These are phyloP conservation scores for Phaffomyces thermotolerans DNA, from an alignment of 805 yeast species.

Conservation along the genomic window DNA sequence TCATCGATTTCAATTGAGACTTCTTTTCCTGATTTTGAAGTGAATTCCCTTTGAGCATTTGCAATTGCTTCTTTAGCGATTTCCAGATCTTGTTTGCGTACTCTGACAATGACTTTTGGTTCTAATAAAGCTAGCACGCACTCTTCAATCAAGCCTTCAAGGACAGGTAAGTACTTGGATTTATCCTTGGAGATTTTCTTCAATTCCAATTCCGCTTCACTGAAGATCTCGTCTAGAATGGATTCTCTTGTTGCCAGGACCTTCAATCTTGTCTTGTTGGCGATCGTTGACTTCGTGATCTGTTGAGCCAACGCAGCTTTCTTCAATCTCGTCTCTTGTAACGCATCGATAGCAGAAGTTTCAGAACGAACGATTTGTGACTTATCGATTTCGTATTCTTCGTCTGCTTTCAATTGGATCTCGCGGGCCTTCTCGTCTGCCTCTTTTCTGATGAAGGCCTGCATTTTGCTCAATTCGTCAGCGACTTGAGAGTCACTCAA, in stretches of 20 bases:
- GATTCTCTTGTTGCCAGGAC: slow-evolving; percentile 81
- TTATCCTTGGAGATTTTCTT: slow-evolving; percentile 48
- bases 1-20: slow-evolving; percentile 54
- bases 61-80: slow-evolving; percentile 51
- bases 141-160: slow-evolving; percentile 77
- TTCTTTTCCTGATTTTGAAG: slow-evolving; percentile 50
- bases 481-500: slow-evolving; percentile 51
- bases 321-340: slow-evolving; percentile 76
- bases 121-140: slow-evolving; percentile 68
- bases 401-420: slow-evolving; percentile 92
- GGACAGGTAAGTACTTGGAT: slow-evolving; percentile 55
- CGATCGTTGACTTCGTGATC: slow-evolving; percentile 89
- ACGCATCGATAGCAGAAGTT: slow-evolving; percentile 77
- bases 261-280: slow-evolving; percentile 91
- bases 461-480: slow-evolving; percentile 95
- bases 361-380: slow-evolving; percentile 91
- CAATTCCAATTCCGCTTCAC: slow-evolving; percentile 58
- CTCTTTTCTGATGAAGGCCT: slow-evolving; percentile 96
- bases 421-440: slow-evolving; percentile 99
- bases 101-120: slow-evolving; percentile 53
- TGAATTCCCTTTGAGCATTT: slow-evolving; percentile 57
- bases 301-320: slow-evolving; percentile 91
- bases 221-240: slow-evolving; percentile 67
- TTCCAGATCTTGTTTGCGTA: slow-evolving; percentile 57
- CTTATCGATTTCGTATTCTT: slow-evolving; percentile 97